These are phyloP conservation scores for Phytophthora colocasiae DNA, from an alignment of 352 stramenopile genomes.

Conservation along the genomic window DNA sequence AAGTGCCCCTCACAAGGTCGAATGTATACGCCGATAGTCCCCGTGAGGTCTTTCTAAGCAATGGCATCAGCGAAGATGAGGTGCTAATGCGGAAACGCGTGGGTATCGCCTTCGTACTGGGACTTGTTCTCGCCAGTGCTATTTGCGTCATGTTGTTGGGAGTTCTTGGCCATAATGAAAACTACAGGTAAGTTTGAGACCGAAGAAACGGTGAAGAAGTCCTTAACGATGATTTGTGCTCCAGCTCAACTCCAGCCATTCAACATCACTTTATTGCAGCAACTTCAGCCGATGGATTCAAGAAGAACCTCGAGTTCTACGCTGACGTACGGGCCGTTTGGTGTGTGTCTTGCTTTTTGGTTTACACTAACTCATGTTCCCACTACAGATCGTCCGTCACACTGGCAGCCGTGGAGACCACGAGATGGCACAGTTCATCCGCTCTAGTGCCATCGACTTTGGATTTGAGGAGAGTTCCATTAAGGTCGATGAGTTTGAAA, in stretches of 20 bases:
- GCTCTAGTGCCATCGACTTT: constrained; percentile 72
- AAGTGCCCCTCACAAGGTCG: constrained; percentile 47
- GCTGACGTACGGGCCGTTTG: constrained; percentile 44
- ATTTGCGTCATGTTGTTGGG: constrained; percentile 74
- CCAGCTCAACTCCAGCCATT: constrained; percentile 70
- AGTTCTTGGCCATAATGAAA: constrained; percentile 70
- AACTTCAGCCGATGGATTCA: constrained; percentile 66
- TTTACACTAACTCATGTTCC: neutral
- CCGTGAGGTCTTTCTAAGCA: constrained; percentile 37
- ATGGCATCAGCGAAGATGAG: constrained; percentile 55
- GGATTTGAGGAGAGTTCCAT: constrained; percentile 78
- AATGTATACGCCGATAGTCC: constrained; percentile 83
- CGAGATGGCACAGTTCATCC: constrained; percentile 84
- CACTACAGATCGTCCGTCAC: constrained; percentile 54
- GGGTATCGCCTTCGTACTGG: constrained; percentile 60
- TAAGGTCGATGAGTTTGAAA: constrained; percentile 87
- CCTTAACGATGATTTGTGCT: constrained; percentile 2
- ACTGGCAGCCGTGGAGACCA: constrained; percentile 69
- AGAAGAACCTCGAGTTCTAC: constrained; percentile 80
- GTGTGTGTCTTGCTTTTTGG: neutral
- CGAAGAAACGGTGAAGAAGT: neutral
- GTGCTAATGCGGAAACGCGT: constrained; percentile 60
- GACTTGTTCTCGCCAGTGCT: constrained; percentile 65
- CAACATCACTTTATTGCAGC: constrained; percentile 83
- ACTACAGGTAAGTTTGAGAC: constrained; percentile 55